phyloP scores from a whole-genome alignment of 2,329 filamentous ascomycete genomes.

The Botrytis squamosa region DNA sequence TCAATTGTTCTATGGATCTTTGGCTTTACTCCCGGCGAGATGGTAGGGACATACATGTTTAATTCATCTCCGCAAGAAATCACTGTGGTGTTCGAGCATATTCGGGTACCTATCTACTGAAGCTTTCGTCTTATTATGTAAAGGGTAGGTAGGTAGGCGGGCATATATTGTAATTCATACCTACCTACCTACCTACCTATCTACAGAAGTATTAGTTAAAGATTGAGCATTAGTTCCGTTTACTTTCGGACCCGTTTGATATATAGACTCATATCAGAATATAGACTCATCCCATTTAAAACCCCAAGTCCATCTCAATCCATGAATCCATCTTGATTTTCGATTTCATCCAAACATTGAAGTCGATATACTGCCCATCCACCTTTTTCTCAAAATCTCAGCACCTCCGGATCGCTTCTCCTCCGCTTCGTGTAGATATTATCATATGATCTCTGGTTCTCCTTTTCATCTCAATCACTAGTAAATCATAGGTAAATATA shows the following conservation, averaged over 20 bases:
- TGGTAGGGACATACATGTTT: neutral
- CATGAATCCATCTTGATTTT: neutral
- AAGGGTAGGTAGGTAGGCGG: neutral
- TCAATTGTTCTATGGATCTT: neutral
- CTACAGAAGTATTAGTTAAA: neutral
- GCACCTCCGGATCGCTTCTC: neutral
- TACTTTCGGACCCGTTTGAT: neutral
- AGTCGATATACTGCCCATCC: neutral
- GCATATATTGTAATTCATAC: neutral
- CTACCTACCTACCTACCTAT: neutral
- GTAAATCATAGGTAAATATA: neutral
- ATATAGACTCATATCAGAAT: neutral
- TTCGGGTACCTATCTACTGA: rapidly evolving
- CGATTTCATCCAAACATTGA: neutral
- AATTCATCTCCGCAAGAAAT: neutral
- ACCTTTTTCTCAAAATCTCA: neutral
- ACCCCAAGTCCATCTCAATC: neutral
- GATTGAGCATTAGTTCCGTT: no score
- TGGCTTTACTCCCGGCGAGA: neutral
- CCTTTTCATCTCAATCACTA: neutral
- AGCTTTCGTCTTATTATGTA: neutral
- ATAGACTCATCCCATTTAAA: neutral
- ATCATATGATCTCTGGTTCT: neutral
- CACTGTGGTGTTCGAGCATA: neutral
- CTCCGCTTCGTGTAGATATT: no score